phyloP scores from a whole-genome alignment of 148 eudicot species.

The Arbutus unedo region DNA sequence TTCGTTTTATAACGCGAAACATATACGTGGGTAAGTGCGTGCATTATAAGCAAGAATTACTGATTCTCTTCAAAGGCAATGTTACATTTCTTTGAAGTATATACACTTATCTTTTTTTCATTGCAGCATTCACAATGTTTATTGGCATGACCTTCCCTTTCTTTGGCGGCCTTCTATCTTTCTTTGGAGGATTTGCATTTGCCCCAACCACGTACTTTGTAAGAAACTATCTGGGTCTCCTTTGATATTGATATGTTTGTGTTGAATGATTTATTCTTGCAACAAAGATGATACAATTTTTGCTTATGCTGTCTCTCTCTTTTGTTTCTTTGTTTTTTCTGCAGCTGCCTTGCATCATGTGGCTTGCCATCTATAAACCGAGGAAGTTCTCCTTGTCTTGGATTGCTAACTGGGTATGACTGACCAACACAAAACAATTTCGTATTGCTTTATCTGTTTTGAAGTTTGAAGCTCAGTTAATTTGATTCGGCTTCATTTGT shows the following conservation, averaged over 20 bases:
- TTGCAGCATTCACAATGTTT: constrained; percentile 47
- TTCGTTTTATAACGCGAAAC: constrained; percentile 38
- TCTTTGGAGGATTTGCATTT: constrained; percentile 51
- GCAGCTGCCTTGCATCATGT: constrained; percentile 49
- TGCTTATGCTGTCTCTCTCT: not conserved
- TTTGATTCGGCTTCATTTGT: not conserved
- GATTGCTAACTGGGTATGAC: constrained; percentile 25
- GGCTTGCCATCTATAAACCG: constrained; percentile 44
- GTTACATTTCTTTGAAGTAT: not conserved
- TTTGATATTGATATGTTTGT: not conserved
- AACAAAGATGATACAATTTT: not conserved
- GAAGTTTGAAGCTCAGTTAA: not conserved
- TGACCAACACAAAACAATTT: not conserved
- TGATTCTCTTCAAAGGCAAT: not conserved
- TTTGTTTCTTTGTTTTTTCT: not conserved
- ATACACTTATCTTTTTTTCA: not conserved
- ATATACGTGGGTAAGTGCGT: constrained; percentile 38
- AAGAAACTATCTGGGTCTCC: constrained; percentile 14
- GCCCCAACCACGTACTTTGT: constrained; percentile 54
- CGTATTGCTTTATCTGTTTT: not conserved
- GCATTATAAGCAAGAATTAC: not conserved
- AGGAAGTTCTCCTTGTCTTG: constrained; percentile 29
- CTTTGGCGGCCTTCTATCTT: constrained; percentile 45
- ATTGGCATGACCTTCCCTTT: constrained; percentile 42
- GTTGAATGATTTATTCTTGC: not conserved